Evolutionary conservation across 108 stramenopile species (phyloP), one percentile per base, ranked within the genome.

Genomic region (Pseudonitzschia pungens): DNA sequence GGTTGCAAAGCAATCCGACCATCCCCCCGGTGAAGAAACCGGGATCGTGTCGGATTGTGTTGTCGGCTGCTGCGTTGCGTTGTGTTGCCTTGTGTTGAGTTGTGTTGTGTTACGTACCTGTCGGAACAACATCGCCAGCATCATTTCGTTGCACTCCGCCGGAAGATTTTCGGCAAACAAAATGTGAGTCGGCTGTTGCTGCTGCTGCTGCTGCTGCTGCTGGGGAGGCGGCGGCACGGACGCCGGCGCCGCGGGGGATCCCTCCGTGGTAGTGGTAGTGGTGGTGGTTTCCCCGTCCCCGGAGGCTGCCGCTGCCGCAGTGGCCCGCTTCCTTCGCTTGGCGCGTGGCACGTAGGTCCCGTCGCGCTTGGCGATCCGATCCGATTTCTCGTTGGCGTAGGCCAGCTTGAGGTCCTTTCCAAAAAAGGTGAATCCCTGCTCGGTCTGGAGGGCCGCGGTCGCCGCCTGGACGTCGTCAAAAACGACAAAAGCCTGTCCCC

Each of bases 401-500:
- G 84, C 77, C 31, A 97, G 77, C 63, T 82, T 81, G 58, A 99
- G 72, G 55, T 90, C 90, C 76, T 96, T 91, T 15, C 85, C 96
- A 74, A 93, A 97, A 78, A 99, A 96, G 8, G 84, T 77, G 78
- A 96, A 97, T 44, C 93, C 92, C 63, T 96, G 84, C 81, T 96
- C 95, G 42, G 88, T 86, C 31, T 89, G 82, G 28, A 97, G 64
- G 12, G 97, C 97, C 18, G 89, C 92, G 2, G 96, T 94, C 40
- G 98, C 96, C 5, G 95, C 75, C 42, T 86, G 67, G n/a, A 92
- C 83, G 58, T 93, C 83, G 51, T 96, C 95, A 70, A 96, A 96
- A 24, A 97, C 86, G 26, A 99, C 89, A 91, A 92, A 99, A 0
- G 95, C 93, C 76, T 96, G 96, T 51, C 97, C 98, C 21, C 92